Base-by-base conservation (phyloP, 495 filamentous ascomycete genomes). In the Aspergillus biplanus region DNA sequence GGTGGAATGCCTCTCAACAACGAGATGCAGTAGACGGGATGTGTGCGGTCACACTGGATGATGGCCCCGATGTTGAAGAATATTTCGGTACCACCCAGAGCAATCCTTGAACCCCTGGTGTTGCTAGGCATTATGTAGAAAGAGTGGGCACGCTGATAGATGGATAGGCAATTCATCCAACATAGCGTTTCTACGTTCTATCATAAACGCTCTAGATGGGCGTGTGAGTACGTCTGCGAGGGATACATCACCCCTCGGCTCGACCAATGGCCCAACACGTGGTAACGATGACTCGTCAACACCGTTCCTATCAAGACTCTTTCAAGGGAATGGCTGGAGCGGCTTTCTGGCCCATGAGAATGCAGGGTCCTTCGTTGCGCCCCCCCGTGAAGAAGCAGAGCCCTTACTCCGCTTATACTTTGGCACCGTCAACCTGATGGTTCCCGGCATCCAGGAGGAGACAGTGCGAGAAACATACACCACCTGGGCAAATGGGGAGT, bases 21-120 rank as follows among this genome's bases (percentile, higher is more conserved):
- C 39, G 39, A n/a, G 13, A 53, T 33, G 21, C 27, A 33, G 57
- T 59, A 12, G 57, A 59, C 34, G 57, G 57, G 8, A 59, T 59
- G 57, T 42, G 57, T 16, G 21, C 57, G 12, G 32, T 59, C 7
- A 12, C 57, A 3, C 31, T 59, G 5, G 50, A 59, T 6, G 42
- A 48, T 13, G 37, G 44, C 34, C 42, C 42, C 33, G 57, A 34
- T 5, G 44, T 35, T 18, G 57, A 59, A 15, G 57, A 59, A 31
- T 59, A 50, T 50, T 59, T 50, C 13, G 57, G 57, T 59, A 50
- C 8, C n/a, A n/a, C n/a, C n/a, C n/a, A n/a, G n/a, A n/a, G n/a
- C n/a, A n/a, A n/a, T n/a, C n/a, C n/a, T n/a, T n/a, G n/a, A n/a
- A n/a, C n/a, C n/a, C n/a, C n/a, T n/a, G n/a, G n/a, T n/a, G n/a